Evolutionary conservation across 2,329 filamentous ascomycete genomes (phyloP), one percentile per base, ranked within the genome.

Genomic region (Westerdykella ornata): DNA sequence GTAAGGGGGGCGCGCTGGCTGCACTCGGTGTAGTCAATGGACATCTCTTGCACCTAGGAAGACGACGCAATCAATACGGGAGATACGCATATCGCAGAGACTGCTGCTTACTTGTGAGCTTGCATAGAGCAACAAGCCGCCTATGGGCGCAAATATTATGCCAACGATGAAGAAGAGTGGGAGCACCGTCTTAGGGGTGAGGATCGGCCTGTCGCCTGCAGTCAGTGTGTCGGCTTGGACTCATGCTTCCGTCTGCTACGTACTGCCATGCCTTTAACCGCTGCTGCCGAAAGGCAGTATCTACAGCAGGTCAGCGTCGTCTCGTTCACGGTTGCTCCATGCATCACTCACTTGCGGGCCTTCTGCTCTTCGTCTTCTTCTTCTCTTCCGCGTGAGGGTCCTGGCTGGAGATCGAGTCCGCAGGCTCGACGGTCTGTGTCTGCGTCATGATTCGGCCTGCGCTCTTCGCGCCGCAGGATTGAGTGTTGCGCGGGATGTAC

Each of bases 241-340:
- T 3, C 3, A 7, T 4, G 5, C 4, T 31, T 35, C 9, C 18
- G 16, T 36, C 41, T 19, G 16, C 35, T 32, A 78, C 88, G 69
- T 75, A 94, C 84, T 98, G 92, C 92, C 92, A 98, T 72, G 92
- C 92, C 72, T 97, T 96, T 68, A 98, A 72, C 63, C 92, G 82
- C 70, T 98, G 92, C 66, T 98, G 92, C 57, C 92, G 80, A 66
- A 97, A 98, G 9, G 92, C 92, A 45, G 90, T 97, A 72, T 97
- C 88, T 94, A 60, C 8, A 22, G 19, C 15, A 34, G 17, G 38
- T 65, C 48, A 64, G 54, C 44, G 49, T 42, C 19, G 28, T 35
- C 18, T 33, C 22, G 1, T 40, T 42, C 45, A 39, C 43, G 28
- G 30, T 32, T 15, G 36, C 37, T 41, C 47, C 14, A 33, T 46